Percentiles rank a stretch among this genome's conserved stretches.
Evolutionary conservation across 176 grass and related monocot species (phyloP).

Genomic region (Pharus latifolius): DNA sequence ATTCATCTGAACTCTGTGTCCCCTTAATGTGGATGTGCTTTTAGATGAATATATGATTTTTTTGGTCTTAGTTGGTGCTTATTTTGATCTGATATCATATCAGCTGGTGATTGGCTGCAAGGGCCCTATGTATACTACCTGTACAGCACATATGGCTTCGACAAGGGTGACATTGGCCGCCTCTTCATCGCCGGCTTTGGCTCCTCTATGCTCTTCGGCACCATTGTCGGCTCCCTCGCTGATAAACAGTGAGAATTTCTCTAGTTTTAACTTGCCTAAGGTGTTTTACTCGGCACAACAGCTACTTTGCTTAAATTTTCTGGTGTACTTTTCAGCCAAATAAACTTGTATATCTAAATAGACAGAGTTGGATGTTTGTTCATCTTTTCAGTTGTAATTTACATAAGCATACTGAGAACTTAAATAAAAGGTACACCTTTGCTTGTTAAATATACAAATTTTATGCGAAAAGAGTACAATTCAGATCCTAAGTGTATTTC

Average conservation of each 20-base stretch:
- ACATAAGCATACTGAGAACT: neutral
- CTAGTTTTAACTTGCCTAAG: neutral
- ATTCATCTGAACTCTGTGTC: neutral
- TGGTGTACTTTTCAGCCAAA: neutral
- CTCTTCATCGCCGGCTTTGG: slow-evolving; percentile 56
- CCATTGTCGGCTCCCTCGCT: slow-evolving; percentile 51
- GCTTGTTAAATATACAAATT: neutral
- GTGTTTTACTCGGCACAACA: neutral
- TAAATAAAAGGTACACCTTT: neutral
- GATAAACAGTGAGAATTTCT: slow-evolving; percentile 47
- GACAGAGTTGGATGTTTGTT: neutral
- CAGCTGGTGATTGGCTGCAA: slow-evolving; percentile 52
- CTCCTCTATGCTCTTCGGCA: slow-evolving; percentile 60
- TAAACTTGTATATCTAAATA: neutral
- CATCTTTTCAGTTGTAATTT: neutral
- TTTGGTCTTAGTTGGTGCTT: neutral
- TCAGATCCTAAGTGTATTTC: neutral
- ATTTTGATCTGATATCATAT: neutral
- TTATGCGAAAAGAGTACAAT: neutral
- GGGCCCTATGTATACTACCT: slow-evolving; percentile 46
- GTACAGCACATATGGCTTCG: slow-evolving; percentile 40
- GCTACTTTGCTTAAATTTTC: neutral
- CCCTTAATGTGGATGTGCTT: neutral
- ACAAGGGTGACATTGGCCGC: slow-evolving; percentile 42
- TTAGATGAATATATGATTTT: neutral